phyloP scores from a whole-genome alignment of 768 basidiomycete genomes.

The Psilocybe cyanescens region DNA sequence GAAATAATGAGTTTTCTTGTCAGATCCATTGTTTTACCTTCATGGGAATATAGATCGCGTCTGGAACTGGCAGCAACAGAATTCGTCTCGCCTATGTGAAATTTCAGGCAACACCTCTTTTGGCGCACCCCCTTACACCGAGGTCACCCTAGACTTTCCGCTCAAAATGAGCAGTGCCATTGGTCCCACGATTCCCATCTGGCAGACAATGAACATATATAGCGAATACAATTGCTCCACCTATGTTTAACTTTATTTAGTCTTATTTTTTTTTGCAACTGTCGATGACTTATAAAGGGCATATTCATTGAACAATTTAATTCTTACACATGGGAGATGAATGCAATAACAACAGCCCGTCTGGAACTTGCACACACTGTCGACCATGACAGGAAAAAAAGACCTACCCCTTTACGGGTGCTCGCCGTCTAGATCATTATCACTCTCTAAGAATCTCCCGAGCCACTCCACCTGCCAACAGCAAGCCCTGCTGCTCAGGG shows the following conservation, averaged over 20 bases:
- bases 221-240: slow-evolving; percentile 31
- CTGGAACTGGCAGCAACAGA: slow-evolving; percentile 38
- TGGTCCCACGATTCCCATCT: slow-evolving; percentile 29
- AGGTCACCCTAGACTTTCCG: slow-evolving; percentile 35
- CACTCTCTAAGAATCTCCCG: slow-evolving; percentile 34
- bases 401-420: not conserved
- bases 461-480: slow-evolving; percentile 32
- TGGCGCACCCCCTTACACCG: slow-evolving; percentile 27
- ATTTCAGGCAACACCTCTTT: slow-evolving; percentile 34
- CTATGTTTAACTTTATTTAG: not conserved
- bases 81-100: slow-evolving; percentile 24
- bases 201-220: slow-evolving; percentile 35
- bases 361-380: not conserved
- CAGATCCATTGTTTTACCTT: slow-evolving; percentile 43
- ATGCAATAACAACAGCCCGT: not conserved
- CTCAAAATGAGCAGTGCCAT: slow-evolving; percentile 29
- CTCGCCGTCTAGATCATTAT: not conserved
- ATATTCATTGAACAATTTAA: not conserved
- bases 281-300: not conserved
- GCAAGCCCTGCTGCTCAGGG: slow-evolving; percentile 29
- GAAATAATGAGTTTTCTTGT: not conserved
- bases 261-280: too few species aligned
- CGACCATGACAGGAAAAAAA: not conserved
- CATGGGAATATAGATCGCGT: slow-evolving; percentile 44
- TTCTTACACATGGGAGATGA: not conserved